phyloP scores from a whole-genome alignment of 164 flowering plant species.

The Vitis rupestris region DNA sequence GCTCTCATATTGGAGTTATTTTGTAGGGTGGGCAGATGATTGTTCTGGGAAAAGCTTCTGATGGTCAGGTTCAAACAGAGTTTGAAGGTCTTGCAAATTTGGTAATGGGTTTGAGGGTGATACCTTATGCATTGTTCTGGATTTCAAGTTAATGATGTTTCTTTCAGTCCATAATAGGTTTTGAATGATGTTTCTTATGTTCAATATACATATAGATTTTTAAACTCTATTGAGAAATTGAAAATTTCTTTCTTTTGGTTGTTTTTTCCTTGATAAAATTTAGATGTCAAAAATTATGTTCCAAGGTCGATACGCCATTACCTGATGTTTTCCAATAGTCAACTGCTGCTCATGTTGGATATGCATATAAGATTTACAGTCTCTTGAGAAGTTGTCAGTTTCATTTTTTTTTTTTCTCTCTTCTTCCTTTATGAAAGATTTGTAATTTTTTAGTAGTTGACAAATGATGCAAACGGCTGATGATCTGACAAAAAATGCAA shows the following conservation, averaged over 20 bases:
- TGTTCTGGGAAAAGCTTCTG: slow-evolving; percentile 60
- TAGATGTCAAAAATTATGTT: too few relatives aligned
- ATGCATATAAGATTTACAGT: too few relatives aligned
- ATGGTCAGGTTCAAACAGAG: slow-evolving; percentile 48
- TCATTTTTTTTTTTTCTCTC: not conserved
- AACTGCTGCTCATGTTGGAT: too few relatives aligned
- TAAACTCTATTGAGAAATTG: too few relatives aligned
- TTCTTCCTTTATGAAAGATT: too few relatives aligned
- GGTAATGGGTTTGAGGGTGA: slow-evolving; percentile 30
- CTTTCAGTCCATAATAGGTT: not conserved
- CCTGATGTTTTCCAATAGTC: too few relatives aligned
- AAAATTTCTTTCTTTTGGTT: not conserved
- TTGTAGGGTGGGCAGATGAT: slow-evolving; percentile 69
- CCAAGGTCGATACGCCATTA: too few relatives aligned
- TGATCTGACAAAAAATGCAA: slow-evolving; percentile 6
- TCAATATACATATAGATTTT: too few relatives aligned
- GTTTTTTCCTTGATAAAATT: not conserved
- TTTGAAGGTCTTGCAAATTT: slow-evolving; percentile 49
- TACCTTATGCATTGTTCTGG: not conserved
- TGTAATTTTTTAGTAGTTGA: too few relatives aligned
- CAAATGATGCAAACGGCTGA: not conserved
- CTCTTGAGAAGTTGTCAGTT: too few relatives aligned
- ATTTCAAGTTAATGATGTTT: not conserved
- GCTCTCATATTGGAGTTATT: slow-evolving; percentile 1
- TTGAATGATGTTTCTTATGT: too few relatives aligned